Evolutionary conservation across 2,329 filamentous ascomycete genomes (phyloP), one percentile per base, ranked within the genome.

Genomic region (Parastagonospora avenae): DNA sequence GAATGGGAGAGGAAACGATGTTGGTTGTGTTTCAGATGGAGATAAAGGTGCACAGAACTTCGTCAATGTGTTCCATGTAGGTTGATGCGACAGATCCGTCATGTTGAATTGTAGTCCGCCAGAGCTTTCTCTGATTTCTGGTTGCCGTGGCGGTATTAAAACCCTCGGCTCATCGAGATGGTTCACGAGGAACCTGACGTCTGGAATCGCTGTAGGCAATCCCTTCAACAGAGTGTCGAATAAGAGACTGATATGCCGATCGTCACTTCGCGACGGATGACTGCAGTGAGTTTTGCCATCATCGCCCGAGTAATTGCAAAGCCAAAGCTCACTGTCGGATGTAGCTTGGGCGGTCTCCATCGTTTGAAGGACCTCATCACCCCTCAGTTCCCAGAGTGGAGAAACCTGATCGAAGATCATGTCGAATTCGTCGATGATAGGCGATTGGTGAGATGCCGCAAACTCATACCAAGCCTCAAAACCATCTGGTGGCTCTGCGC

Each of bases 391-490:
- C 49, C 72, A 69, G 33, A 82, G 78, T 0, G 79, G 80, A 0
- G 65, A 61, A 1, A 83, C 55, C 0, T 65, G 52, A 0, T 76
- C 50, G 35, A 74, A 63, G 2, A 83, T 78, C 0, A 60, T 68
- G 33, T 82, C 77, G 27, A 79, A 82, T 2, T 82, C 76, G 49
- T 82, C 80, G 29, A 82, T 80, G n/a, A 82, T 71, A 0, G 70
- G 69, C 0, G 79, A 80, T 2, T 74, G 29, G 1, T 78, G 63
- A 0, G 57, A 54, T 1, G 59, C 42, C 0, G 80, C 79, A 41
- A 74, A 81, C 1, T 71, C 55, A 16, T 73, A 79, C 81, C 80
- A 83, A 2, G 54, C 63, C 1, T 76, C 63, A 28, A 82, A 82
- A 0, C 81, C 80, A 0, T 68, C 64, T 0, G 80, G 81, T 0